Conservation (phyloP, 2,329 filamentous ascomycete genomes). For the Pyrenochaeta sp. region DNA sequence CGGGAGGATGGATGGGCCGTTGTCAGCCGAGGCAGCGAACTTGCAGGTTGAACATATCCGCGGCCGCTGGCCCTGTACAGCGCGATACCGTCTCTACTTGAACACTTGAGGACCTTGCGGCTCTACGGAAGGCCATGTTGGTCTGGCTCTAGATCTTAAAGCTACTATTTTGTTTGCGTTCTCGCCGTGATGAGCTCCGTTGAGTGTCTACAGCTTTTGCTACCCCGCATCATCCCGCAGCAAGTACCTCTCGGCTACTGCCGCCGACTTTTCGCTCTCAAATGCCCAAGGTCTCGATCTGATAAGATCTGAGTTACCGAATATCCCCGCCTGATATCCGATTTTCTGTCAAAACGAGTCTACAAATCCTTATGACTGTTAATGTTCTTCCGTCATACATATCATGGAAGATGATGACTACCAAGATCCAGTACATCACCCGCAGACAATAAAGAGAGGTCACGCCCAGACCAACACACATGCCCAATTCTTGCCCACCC, state of each 20-base stretch:
- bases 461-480: not conserved
- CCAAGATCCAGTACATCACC: not conserved
- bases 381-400: not conserved
- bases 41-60: conserved; percentile 20
- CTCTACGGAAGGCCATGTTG: not conserved
- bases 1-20: conserved; percentile 38
- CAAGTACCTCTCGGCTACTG: conserved; percentile 12
- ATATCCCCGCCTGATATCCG: not conserved
- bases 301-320: not conserved
- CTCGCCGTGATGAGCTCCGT: not conserved
- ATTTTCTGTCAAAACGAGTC: not conserved
- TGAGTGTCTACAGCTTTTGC: conserved; percentile 4
- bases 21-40: conserved; percentile 41
- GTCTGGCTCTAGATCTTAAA: not conserved
- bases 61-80: not conserved
- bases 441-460: too few relatives aligned
- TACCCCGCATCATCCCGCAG: conserved; percentile 21
- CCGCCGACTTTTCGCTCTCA: conserved; percentile 3
- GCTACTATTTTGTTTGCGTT: not conserved
- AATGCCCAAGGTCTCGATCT: not conserved
- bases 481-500: not conserved
- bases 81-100: not conserved
- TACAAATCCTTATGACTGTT: not conserved
- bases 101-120: not conserved
- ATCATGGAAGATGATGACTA: not conserved